Conservation (phyloP, 345 rosid species). For the Ricinus communis region DNA sequence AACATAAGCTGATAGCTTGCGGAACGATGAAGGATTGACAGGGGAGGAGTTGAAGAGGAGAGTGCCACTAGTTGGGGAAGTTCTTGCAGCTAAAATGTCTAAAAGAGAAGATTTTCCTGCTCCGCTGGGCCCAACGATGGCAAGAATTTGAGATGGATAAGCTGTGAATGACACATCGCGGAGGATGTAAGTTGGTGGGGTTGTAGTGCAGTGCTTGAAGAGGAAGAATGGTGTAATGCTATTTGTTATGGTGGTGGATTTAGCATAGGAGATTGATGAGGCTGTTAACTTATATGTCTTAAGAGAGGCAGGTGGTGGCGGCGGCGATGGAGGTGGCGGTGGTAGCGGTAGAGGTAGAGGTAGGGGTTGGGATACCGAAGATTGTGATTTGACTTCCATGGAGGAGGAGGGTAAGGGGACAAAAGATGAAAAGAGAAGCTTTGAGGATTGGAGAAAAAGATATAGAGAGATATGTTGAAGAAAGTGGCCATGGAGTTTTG, state of each 20-base stretch:
- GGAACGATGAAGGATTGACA: conserved; percentile 71
- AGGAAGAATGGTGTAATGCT: conserved; percentile 26
- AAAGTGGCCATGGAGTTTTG: background rate
- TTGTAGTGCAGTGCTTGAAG: conserved; percentile 42
- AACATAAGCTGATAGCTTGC: conserved; percentile 82
- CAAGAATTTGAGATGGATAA: conserved; percentile 78
- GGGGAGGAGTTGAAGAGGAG: conserved; percentile 70
- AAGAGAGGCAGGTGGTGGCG: conserved; percentile 26
- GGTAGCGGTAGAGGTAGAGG: conserved; percentile 10
- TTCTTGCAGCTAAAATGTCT: conserved; percentile 82
- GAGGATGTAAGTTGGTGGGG: conserved; percentile 62
- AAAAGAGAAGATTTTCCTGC: conserved; percentile 96
- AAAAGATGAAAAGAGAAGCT: background rate
- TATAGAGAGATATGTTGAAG: background rate
- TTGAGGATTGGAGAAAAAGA: background rate
- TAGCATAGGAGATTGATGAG: conserved; percentile 62
- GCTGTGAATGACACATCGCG: conserved; percentile 68
- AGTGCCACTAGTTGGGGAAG: conserved; percentile 68
- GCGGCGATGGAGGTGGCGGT: conserved; percentile 26
- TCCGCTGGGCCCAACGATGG: conserved; percentile 95
- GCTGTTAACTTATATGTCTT: conserved; percentile 61
- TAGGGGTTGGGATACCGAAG: conserved; percentile 3
- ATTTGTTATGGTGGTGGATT: conserved; percentile 36
- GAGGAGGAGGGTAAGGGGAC: conserved; percentile 24
- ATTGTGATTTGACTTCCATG: conserved; percentile 44